Evolutionary conservation across 2,329 filamentous ascomycete species (phyloP), one percentile per base, ranked within the genome.

Genomic region (Helminthosporium solani): DNA sequence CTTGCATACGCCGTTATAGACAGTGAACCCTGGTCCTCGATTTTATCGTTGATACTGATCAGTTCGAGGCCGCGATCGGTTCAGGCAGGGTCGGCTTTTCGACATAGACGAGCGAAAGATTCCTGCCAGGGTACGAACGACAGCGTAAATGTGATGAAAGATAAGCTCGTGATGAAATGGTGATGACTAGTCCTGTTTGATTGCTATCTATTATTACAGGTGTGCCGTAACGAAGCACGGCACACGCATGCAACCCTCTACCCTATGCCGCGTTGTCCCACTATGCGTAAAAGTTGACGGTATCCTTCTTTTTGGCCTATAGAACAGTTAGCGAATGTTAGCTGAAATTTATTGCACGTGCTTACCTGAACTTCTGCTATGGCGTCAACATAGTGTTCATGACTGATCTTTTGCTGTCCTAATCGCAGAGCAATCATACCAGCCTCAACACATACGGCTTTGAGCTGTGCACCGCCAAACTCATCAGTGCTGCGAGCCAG

Each of bases 351-450:
- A 2, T 5, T 8, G 25, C 20, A 19, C 23, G 40, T 37, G 28
- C 58, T 44, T 57, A 64, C 85, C 72, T 91, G 90, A 61, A 99
- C 94, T 75, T 99, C 94, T 30, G 90, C 83, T 71, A 99, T 97
- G 50, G 94, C 94, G 78, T 99, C 94, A 40, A 99, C 94, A 68
- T 97, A 99, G 73, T 99, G 90, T 77, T 99, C 94, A 70, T 99
- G 94, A 49, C 87, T 88, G 67, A 99, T 94, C 81, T 96, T 96
- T 75, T 86, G 90, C 79, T 95, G 91, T 51, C 94, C 94, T 71
- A 86, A 90, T 60, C 94, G 83, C 66, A 99, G 78, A 21, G 94
- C 94, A 75, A 99, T 99, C 94, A 99, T 99, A 69, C 94, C 94
- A 41, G 94, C 94, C 77, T 99, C 94, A 20, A 99, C 94, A 71